Conservation (phyloP, 2,329 filamentous ascomycete genomes). For the Monosporascus sp. region DNA sequence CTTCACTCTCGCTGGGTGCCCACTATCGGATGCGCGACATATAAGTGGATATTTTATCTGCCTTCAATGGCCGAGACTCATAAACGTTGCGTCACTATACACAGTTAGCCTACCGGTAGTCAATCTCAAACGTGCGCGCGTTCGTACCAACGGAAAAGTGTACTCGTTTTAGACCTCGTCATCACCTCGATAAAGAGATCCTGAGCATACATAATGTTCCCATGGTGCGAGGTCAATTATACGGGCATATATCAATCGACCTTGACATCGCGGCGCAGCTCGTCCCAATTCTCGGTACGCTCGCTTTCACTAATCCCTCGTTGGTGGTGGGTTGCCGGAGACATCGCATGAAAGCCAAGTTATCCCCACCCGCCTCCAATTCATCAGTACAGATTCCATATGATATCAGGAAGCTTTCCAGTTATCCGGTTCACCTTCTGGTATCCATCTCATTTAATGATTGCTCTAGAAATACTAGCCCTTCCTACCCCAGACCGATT, state of each 20-base stretch:
- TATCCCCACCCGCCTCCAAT: not conserved
- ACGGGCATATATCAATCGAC: not conserved
- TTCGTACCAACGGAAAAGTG: no score
- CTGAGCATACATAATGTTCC: no score
- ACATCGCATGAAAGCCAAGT: not conserved
- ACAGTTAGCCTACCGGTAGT: no score
- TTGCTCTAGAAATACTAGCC: not conserved
- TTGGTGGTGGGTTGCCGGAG: not conserved
- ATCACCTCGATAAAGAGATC: not conserved
- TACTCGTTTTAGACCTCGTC: no score
- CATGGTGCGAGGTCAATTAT: no score
- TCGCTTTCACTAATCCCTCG: not conserved
- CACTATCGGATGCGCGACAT: not conserved
- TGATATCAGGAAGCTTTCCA: not conserved
- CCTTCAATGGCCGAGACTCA: not conserved
- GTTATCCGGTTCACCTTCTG: not conserved
- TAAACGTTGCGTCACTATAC: no score
- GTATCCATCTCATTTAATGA: not conserved
- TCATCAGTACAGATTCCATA: not conserved
- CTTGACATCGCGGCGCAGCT: not conserved
- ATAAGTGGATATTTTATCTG: not conserved
- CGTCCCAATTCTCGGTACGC: not conserved
- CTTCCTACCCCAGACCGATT: not conserved
- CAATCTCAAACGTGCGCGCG: no score
- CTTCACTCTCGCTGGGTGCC: slow-evolving; percentile 1